These are phyloP conservation scores for Circinella umbellata DNA, from an alignment of 371 early-diverging fungal species.

Conservation along the genomic window DNA sequence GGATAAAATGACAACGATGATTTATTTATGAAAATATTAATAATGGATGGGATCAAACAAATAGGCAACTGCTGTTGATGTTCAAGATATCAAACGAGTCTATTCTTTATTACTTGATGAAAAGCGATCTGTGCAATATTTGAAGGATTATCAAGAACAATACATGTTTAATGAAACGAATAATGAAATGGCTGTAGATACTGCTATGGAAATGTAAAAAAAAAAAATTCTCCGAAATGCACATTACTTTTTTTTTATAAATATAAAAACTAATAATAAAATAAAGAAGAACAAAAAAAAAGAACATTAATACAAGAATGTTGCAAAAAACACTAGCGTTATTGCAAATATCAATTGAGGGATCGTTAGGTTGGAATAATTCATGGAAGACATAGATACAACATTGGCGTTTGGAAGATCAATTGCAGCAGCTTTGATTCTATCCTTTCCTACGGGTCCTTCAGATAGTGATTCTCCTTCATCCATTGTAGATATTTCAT, in stretches of 20 bases:
- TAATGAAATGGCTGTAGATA: conserved; percentile 43
- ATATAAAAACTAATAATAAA: conserved; percentile 1
- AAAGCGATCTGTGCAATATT: conserved; percentile 92
- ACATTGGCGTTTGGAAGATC: neutral
- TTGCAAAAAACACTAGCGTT: neutral
- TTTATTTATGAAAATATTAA: neutral
- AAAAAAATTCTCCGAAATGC: neutral
- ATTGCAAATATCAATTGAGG: neutral
- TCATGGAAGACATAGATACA: neutral
- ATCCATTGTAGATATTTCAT: neutral
- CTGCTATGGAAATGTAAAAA: conserved; percentile 55
- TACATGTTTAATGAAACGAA: conserved; percentile 87
- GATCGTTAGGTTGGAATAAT: neutral
- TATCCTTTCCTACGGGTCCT: too few species aligned
- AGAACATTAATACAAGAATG: neutral
- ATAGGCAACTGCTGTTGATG: conserved; percentile 83
- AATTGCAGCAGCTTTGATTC: conserved; percentile 3
- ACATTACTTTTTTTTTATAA: conserved; percentile 8
- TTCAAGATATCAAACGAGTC: conserved; percentile 90
- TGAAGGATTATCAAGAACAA: conserved; percentile 91
- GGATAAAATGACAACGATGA: too few species aligned
- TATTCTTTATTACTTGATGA: conserved; percentile 96
- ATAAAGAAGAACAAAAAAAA: neutral
- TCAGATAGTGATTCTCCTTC: too few species aligned
- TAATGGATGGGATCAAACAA: neutral